Conservation (phyloP, 2,329 filamentous ascomycete genomes). For the Alternaria sp. region DNA sequence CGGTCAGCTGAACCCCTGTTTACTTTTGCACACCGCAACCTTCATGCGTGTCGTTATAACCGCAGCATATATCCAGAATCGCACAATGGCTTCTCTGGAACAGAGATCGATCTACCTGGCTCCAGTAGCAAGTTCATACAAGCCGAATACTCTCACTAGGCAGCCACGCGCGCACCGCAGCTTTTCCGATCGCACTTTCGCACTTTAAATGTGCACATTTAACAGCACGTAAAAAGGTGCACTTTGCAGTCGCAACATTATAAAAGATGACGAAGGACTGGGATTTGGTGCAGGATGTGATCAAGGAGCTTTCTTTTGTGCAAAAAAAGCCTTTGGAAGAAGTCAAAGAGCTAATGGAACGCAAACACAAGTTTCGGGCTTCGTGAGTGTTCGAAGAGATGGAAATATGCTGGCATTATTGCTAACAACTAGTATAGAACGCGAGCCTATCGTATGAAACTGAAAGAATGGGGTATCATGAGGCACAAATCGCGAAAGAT, state of each 20-base stretch:
- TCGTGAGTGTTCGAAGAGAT: constrained; percentile 36
- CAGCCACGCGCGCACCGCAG: not conserved
- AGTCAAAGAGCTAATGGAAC: constrained; percentile 46
- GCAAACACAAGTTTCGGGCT: constrained; percentile 42
- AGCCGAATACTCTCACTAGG: not conserved
- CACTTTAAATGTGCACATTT: not conserved
- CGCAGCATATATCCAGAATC: not conserved
- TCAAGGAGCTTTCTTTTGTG: constrained; percentile 43
- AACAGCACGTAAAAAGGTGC: not conserved
- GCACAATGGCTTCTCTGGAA: not conserved
- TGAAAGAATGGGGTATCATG: constrained; percentile 48
- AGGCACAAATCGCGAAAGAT: constrained; percentile 29
- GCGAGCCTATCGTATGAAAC: constrained; percentile 48
- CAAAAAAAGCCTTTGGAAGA: constrained; percentile 46
- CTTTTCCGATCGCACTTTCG: constrained; percentile 1
- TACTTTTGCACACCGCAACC: constrained; percentile 9
- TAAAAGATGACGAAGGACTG: constrained; percentile 45
- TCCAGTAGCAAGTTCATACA: not conserved
- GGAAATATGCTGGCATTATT: not conserved
- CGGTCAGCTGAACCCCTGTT: not conserved
- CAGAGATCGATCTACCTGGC: not conserved
- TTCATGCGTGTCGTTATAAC: not conserved
- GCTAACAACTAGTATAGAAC: constrained; percentile 31
- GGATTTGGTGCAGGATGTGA: constrained; percentile 39
- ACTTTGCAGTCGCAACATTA: not conserved